Percentiles rank a stretch among this genome's conserved stretches.
Conservation (phyloP, 2,329 filamentous ascomycete genomes). For the Colletotrichum brevisporum region DNA sequence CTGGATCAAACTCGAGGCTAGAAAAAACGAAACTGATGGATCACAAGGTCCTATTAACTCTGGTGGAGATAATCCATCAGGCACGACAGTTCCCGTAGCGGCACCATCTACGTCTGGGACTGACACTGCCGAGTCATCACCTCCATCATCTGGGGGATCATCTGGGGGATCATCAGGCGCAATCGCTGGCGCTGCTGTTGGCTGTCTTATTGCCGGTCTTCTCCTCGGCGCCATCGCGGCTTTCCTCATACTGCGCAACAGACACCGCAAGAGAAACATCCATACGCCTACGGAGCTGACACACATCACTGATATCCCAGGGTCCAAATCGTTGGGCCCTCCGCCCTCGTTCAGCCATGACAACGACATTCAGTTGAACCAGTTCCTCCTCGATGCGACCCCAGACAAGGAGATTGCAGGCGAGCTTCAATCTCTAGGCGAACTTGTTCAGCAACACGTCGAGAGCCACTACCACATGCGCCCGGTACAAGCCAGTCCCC, state of each 20-base stretch:
- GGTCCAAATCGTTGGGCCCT: conserved; percentile 19
- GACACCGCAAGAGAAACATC: conserved; percentile 36
- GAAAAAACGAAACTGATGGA: too few species aligned
- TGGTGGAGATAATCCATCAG: too few species aligned
- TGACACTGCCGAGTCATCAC: too few species aligned
- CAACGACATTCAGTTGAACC: conserved; percentile 47
- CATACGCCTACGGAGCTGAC: conserved; percentile 45
- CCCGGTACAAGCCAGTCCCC: conserved; percentile 41
- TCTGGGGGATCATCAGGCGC: neutral
- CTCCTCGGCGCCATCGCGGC: conserved; percentile 13
- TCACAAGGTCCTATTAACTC: too few species aligned
- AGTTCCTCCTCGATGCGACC: conserved; percentile 53
- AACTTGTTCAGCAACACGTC: conserved; percentile 57
- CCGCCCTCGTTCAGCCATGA: conserved; percentile 24
- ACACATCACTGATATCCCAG: conserved; percentile 16
- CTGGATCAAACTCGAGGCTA: neutral
- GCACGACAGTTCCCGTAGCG: too few species aligned
- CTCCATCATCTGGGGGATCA: too few species aligned
- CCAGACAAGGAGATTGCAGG: conserved; percentile 53
- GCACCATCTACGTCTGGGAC: too few species aligned
- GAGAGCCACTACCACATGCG: conserved; percentile 55
- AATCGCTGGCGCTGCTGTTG: conserved; percentile 15
- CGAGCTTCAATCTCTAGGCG: conserved; percentile 51
- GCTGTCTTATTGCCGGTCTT: conserved; percentile 10
- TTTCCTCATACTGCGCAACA: conserved; percentile 3